Base-by-base conservation (phyloP, 169 alveolate genomes). In the Theileria annulata region DNA sequence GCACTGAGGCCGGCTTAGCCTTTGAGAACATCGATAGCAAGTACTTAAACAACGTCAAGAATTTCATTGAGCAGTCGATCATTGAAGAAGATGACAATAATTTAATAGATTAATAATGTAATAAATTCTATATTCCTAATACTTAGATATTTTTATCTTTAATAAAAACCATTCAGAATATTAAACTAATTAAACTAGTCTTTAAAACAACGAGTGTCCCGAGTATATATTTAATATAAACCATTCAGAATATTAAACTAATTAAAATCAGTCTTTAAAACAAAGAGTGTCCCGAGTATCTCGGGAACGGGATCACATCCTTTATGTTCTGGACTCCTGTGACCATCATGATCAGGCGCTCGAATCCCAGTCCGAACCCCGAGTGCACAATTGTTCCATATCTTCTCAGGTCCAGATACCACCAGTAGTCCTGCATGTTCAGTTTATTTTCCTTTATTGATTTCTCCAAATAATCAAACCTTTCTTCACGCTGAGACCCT, bases 291-390 rank as follows among this genome's bases (percentile, higher is more conserved):
- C 98, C 98, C 31, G 96, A 97, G 82, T 95, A 96, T 90, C 99
- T 92, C 27, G 99, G 99, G 96, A 94, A 98, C 1, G 99, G 99
- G 68, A 98, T 98, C 30, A 96, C 99, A 89, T 98, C 99, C 88
- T 99, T 94, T 71, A 98, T 98, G 94, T 98, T 98, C 54, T 97
- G 98, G 23, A 97, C 95, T 30, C 99, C 99, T 19, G 99, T 97
- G n/a, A 95, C 97, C 93, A 98, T 92, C 99, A 97, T 96, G 64
- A 97, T 94, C 19, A 98, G 88, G 70, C 99, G 93, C 93, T 98
- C 99, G 86, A 98, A 96, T 23, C 98, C 98, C 47, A 98, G 94
- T n/a, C 99, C 99, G 80, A 98, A 98, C 33, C 99, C 99, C 13
- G 98, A 92, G 77, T 97, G 99, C 15, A 99, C 99, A 47, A 96